These are phyloP conservation scores for Camillea tinctor DNA, from an alignment of 2,329 filamentous ascomycete species.

Conservation along the genomic window DNA sequence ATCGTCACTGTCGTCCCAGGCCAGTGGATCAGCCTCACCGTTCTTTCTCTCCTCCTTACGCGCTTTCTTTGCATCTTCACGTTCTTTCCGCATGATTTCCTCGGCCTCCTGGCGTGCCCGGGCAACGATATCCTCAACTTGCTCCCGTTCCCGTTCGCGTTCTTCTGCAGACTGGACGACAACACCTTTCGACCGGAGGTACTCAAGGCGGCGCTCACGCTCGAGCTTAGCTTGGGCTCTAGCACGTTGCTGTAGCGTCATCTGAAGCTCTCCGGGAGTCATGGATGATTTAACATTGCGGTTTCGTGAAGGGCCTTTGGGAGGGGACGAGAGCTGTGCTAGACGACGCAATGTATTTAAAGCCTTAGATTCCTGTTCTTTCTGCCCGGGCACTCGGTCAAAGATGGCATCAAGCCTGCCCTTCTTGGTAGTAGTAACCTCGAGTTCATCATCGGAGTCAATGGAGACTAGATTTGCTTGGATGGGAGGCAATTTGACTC, in stretches of 20 bases:
- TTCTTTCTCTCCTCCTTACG: constrained; percentile 42
- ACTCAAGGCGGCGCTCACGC: constrained; percentile 72
- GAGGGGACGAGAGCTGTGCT: constrained; percentile 67
- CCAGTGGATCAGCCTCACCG: constrained; percentile 49
- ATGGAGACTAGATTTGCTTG: constrained; percentile 39
- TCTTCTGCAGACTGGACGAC: constrained; percentile 84
- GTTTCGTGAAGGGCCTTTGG: constrained; percentile 46
- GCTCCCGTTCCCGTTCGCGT: constrained; percentile 74
- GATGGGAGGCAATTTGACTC: constrained; percentile 47
- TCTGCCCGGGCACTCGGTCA: constrained; percentile 63
- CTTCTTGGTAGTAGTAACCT: constrained; percentile 54
- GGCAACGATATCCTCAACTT: constrained; percentile 85
- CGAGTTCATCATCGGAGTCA: constrained; percentile 61
- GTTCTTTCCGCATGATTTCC: constrained; percentile 75
- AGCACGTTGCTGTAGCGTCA: constrained; percentile 66
- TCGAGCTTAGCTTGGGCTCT: constrained; percentile 77
- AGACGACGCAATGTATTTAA: constrained; percentile 70
- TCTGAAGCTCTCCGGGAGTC: constrained; percentile 67
- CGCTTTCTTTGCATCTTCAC: constrained; percentile 67
- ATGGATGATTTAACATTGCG: constrained; percentile 54
- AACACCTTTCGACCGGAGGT: constrained; percentile 76
- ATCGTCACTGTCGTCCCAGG: constrained; percentile 57
- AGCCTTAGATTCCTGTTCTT: constrained; percentile 61
- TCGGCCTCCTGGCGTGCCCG: constrained; percentile 79
- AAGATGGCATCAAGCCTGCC: constrained; percentile 64